Evolutionary conservation across 352 stramenopile genomes (phyloP), one percentile per base, ranked within the genome.

Genomic region (Pythium rhizo-oryzae): DNA sequence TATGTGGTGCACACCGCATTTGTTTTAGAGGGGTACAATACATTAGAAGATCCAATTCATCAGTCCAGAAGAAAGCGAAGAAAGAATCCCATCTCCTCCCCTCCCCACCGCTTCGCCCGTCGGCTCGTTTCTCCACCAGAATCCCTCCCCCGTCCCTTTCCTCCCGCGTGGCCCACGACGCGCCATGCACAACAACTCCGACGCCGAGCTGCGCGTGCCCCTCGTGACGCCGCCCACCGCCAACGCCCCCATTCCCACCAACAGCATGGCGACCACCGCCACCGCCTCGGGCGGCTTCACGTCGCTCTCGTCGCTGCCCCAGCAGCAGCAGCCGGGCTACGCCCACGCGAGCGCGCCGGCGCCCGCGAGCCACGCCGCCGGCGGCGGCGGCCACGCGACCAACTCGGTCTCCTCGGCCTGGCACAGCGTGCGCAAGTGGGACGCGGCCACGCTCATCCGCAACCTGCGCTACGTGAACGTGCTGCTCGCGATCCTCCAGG

Each of bases 401-500:
- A 65, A 70, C 64, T 61, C 64, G 39, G 60, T 65, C 51, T 30
- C 51, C 18, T 63, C 56, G 39, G 49, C 53, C 21, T 73, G 52
- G 59, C 35, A 62, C 21, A 62, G 83, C 59, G 74, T 95, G 47
- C 86, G 84, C 65, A 74, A 76, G 57, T 87, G 87, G 83, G 79
- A 94, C 52, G 86, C 82, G 23, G 55, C 76, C 33, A 87, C 80
- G 52, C 75, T 95, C 37, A 87, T 93, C 73, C 85, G 85, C 46
- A 93, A 91, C 64, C 74, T 93, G 66, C 85, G 88, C 65, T 94
- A 94, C 72, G 71, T 90, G 19, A 96, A 96, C 68, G 85, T 94
- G 44, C 59, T 93, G 21, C 73, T 96, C 47, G 84, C 88, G 63
- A 76, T 91, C 55, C 78, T 96, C 33, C 88, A 94, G 66, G 84